Evolutionary conservation across 805 yeast genomes (phyloP).

Genomic region (Jamesozyma piceae): DNA sequence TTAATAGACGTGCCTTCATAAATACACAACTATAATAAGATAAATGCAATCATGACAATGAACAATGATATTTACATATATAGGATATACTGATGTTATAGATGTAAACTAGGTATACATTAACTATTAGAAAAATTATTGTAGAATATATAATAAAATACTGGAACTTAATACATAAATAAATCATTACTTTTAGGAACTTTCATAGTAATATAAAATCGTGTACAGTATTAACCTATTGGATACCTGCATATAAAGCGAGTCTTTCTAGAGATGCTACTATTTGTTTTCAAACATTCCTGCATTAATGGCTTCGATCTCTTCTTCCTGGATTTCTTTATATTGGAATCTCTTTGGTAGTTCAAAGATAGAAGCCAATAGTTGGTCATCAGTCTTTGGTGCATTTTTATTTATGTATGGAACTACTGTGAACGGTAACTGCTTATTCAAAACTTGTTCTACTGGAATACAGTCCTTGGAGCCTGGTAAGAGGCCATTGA

Average conservation of each 20-base stretch:
- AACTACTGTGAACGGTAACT: conserved; percentile 35
- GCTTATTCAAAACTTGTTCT: conserved; percentile 18
- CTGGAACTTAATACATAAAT: neutral
- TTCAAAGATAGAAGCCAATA: conserved; percentile 46
- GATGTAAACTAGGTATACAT: neutral
- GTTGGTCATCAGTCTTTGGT: conserved; percentile 19
- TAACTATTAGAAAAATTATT: neutral
- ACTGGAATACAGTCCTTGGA: conserved; percentile 21
- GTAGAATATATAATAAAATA: neutral
- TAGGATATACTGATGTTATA: conserved; percentile 1
- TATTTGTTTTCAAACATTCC: conserved; percentile 39
- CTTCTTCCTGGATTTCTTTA: conserved; percentile 49
- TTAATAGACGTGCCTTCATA: conserved; percentile 20
- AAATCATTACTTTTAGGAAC: too few species aligned
- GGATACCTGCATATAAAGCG: too few species aligned
- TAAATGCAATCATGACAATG: neutral
- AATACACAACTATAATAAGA: neutral
- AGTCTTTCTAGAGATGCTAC: too few species aligned
- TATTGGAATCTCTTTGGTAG: conserved; percentile 72
- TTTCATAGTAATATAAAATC: too few species aligned
- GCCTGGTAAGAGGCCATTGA: conserved; percentile 24
- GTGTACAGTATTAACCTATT: too few species aligned
- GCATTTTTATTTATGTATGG: conserved; percentile 29
- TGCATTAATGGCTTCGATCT: conserved; percentile 63
- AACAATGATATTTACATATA: neutral